Percentiles rank a stretch among this genome's conserved stretches.
Evolutionary conservation across 2,329 filamentous ascomycete species (phyloP).

Genomic region (Purpureocillium lavendulum): DNA sequence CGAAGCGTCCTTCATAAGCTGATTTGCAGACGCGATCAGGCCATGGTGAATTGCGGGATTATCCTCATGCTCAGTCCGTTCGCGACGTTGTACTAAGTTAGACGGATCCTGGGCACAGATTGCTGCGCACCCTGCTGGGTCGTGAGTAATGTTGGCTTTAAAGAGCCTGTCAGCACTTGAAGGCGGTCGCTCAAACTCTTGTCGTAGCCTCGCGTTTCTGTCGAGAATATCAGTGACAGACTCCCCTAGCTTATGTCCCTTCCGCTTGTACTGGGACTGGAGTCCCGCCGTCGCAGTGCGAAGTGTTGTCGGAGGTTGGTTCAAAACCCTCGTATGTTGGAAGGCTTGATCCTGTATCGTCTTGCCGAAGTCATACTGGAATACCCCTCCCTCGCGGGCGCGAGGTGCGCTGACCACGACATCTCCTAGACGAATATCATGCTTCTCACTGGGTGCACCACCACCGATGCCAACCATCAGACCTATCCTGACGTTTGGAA

Average conservation of each 20-base stretch:
- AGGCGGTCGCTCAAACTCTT: too few relatives aligned
- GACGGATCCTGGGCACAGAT: too few relatives aligned
- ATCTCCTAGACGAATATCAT: conserved; percentile 24
- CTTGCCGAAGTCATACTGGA: conserved; percentile 17
- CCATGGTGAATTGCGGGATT: background rate
- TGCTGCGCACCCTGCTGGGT: too few relatives aligned
- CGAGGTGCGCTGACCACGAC: conserved; percentile 10
- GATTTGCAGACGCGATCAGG: background rate
- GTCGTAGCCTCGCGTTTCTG: too few relatives aligned
- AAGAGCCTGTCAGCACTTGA: too few relatives aligned
- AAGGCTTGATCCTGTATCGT: conserved; percentile 7
- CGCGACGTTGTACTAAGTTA: too few relatives aligned
- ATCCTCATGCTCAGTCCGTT: too few relatives aligned
- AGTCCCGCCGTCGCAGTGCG: conserved; percentile 5
- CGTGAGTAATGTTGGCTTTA: too few relatives aligned
- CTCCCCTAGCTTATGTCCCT: conserved; percentile 6
- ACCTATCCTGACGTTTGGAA: conserved; percentile 18
- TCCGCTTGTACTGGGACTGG: background rate
- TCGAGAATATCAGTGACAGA: background rate
- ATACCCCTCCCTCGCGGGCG: conserved; percentile 5
- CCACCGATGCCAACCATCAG: conserved; percentile 12
- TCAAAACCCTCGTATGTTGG: conserved; percentile 2
- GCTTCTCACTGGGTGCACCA: conserved; percentile 20
- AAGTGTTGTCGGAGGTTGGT: conserved; percentile 8
- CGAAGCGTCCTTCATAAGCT: background rate